A percentile compares a stretch with the other conserved stretches of the same genome.
phyloP scores from a whole-genome alignment of 2,329 filamentous ascomycete genomes.

The Fusarium stilboides region DNA sequence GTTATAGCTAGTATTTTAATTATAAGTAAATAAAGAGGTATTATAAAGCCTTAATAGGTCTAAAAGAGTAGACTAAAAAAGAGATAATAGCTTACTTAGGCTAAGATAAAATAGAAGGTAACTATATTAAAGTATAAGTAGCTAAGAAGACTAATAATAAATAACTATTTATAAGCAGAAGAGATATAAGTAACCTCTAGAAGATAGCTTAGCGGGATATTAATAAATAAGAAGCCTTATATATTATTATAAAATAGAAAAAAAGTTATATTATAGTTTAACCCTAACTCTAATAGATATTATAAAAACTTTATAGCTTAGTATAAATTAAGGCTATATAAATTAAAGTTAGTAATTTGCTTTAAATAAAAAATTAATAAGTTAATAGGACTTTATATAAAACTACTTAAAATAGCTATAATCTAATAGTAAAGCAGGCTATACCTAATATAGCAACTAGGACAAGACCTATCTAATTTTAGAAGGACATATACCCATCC shows the following conservation, averaged over 20 bases:
- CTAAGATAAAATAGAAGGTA: slow-evolving; percentile 11
- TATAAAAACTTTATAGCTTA: no score
- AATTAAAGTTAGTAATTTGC: no score
- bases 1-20: slow-evolving; percentile 4
- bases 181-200: slow-evolving; percentile 10
- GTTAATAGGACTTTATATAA: no score
- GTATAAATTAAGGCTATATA: no score
- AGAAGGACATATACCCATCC: no score
- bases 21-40: slow-evolving; percentile 12
- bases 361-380: no score
- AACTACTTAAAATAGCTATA: no score
- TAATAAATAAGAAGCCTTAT: slow-evolving; percentile 21
- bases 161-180: slow-evolving; percentile 6
- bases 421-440: no score
- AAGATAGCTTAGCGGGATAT: background rate
- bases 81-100: slow-evolving; percentile 21
- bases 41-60: background rate
- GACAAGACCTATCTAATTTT: no score
- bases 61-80: slow-evolving; percentile 22
- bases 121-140: slow-evolving; percentile 14
- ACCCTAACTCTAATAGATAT: slow-evolving; percentile 1
- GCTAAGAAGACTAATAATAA: background rate
- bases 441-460: no score
- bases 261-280: slow-evolving; percentile 18
- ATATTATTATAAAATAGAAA: slow-evolving; percentile 6